A percentile compares a stretch with the other conserved stretches of the same genome.
phyloP scores from a whole-genome alignment of 805 yeast genomes.

The Candida mattraensis region DNA sequence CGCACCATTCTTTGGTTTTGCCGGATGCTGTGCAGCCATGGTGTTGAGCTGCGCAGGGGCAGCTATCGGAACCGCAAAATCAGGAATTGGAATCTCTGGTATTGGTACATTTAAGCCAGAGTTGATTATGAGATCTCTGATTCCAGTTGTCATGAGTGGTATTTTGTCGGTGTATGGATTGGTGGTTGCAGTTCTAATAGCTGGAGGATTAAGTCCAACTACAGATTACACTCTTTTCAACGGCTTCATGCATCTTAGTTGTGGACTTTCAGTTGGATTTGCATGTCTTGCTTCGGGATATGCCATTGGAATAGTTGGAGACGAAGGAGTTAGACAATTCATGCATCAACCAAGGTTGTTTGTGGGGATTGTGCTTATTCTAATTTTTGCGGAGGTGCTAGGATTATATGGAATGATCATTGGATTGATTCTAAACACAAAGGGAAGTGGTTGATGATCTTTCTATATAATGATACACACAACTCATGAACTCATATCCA shows the following conservation, averaged over 20 bases:
- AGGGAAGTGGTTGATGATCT: conserved; percentile 59
- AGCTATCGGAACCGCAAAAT: conserved; percentile 96
- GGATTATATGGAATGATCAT: conserved; percentile 96
- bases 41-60: conserved; percentile 95
- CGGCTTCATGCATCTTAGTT: conserved; percentile 97
- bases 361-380: conserved; percentile 97
- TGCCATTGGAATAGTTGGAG: conserved; percentile 98
- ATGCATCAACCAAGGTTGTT: conserved; percentile 97
- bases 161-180: conserved; percentile 94
- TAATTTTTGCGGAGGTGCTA: conserved; percentile 98
- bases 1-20: conserved; percentile 97
- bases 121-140: conserved; percentile 88
- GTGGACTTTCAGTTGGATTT: conserved; percentile 95
- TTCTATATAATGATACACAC: conserved; percentile 1
- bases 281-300: conserved; percentile 96
- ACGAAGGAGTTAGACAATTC: conserved; percentile 97
- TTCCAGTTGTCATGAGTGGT: conserved; percentile 99
- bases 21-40: conserved; percentile 95
- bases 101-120: conserved; percentile 98
- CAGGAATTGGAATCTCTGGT: conserved; percentile 98
- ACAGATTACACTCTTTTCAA: conserved; percentile 82
- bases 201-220: conserved; percentile 81
- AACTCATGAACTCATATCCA: conserved; percentile 33
- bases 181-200: conserved; percentile 93
- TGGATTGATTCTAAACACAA: conserved; percentile 88